These are phyloP conservation scores for Tylopilus subfusipes DNA, from an alignment of 768 basidiomycete species.

Conservation along the genomic window DNA sequence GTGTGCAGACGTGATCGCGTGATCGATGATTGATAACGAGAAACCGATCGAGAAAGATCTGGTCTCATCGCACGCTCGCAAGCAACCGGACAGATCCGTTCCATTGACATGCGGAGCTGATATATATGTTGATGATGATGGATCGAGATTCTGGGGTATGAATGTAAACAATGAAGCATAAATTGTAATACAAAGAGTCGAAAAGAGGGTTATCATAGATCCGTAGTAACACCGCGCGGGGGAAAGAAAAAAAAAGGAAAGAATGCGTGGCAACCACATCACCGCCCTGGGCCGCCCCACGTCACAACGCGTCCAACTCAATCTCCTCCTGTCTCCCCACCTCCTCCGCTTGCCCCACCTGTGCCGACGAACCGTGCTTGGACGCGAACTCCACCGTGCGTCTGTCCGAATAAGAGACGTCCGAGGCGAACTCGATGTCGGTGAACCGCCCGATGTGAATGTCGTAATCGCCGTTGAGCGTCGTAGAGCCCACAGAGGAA, in stretches of 20 bases:
- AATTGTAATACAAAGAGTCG: neutral
- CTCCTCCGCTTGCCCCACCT: slow-evolving; percentile 52
- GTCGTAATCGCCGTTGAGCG: neutral
- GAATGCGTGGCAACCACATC: neutral
- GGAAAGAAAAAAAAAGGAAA: neutral
- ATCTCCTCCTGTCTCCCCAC: slow-evolving; percentile 46
- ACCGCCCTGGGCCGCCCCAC: too few relatives aligned
- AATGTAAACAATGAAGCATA: neutral
- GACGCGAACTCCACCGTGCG: slow-evolving; percentile 3
- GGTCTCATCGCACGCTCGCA: too few relatives aligned
- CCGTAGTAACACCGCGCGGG: neutral
- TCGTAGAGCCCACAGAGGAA: slow-evolving; percentile 1
- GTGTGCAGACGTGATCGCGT: too few relatives aligned
- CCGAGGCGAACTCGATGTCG: slow-evolving; percentile 25
- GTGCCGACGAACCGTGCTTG: slow-evolving; percentile 4
- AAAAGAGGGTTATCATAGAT: neutral
- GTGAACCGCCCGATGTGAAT: slow-evolving; percentile 18
- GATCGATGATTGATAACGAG: too few relatives aligned
- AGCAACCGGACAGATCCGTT: too few relatives aligned
- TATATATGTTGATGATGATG: neutral
- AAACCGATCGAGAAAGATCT: too few relatives aligned
- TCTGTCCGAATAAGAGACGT: neutral
- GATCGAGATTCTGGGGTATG: neutral
- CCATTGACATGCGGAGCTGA: too few relatives aligned
- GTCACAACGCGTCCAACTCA: slow-evolving; percentile 2